Evolutionary conservation across 441 rosid species (phyloP), one percentile per base, ranked within the genome.

Genomic region (Eruca vesicaria): DNA sequence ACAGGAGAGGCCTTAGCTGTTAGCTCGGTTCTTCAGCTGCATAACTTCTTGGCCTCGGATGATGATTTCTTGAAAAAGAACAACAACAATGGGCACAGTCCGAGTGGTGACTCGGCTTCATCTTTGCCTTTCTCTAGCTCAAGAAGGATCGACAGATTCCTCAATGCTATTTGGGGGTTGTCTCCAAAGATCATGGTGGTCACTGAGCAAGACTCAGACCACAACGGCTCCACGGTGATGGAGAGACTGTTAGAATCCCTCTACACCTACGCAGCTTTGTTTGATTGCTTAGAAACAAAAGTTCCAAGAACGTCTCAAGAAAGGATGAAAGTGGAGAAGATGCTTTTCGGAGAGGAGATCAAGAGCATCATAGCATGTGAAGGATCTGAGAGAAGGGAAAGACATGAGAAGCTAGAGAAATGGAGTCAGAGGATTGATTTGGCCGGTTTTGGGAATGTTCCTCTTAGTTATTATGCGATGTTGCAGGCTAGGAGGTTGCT

Each of bases 1-100:
- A 94, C 97, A 0, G 97, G 99, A 26, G 99, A 94, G 81, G 97
- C 99, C 75, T 78, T 94, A 12, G 99, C 97, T 4, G 83, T 94
- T 75, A 88, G 93, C 81, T 94, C 96, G 3, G 87, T 84, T 71
- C 92, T 92, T 56, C 96, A 90, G 29, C 45, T 94, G 83, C 99
- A 94, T 78, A 61, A 88, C 60, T 77, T 94, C 66, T 84, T 94
- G 79, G 97, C 89, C 2, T 71, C 56, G 15, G 53, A 26, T 3
- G 4, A 26, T 29, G 32, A 50, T 50, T 2, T 48, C n/a, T n/a
- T n/a, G n/a, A n/a, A n/a, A n/a, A n/a, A n/a, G 53, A 48, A 4
- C 53, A 48, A 7, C 53, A 52, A 52, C 58, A 52, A 9, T 52
- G 14, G 58, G 19, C 9, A 52, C 58, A 52, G 58, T 20, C 56